Evolutionary conservation across 306 rosid species (phyloP).

Genomic region (Cotoneaster glaucophyllus): DNA sequence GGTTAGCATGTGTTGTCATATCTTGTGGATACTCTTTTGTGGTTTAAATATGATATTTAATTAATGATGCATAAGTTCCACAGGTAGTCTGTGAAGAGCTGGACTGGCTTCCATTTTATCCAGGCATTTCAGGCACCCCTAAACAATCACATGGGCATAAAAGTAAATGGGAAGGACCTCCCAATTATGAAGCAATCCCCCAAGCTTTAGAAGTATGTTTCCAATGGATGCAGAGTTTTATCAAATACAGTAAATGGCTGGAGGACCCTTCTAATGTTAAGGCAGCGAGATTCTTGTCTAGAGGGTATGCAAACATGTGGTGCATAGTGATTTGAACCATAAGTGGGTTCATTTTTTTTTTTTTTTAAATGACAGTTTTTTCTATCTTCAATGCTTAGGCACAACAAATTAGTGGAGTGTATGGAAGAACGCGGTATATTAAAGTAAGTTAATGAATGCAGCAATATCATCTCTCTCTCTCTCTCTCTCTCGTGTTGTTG

Average conservation of each 20-base stretch:
- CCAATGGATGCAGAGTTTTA: conserved; percentile 93
- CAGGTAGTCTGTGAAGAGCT: conserved; percentile 99
- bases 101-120: conserved; percentile 96
- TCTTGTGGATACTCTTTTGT: conserved; percentile 12
- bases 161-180: conserved; percentile 69
- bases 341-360: conserved; percentile 13
- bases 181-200: conserved; percentile 66
- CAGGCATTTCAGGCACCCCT: conserved; percentile 45
- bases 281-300: conserved; percentile 82
- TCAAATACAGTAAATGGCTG: conserved; percentile 87
- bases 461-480: conserved; percentile 7
- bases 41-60: conserved; percentile 21
- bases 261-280: conserved; percentile 87
- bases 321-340: conserved; percentile 16
- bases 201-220: conserved; percentile 79
- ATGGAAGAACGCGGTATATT: conserved; percentile 66
- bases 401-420: conserved; percentile 66
- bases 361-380: background rate
- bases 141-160: conserved; percentile 56
- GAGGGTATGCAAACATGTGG: conserved; percentile 62
- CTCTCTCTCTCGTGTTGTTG: background rate
- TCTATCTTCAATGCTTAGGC: conserved; percentile 46
- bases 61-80: conserved; percentile 24
- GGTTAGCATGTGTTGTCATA: conserved; percentile 49
- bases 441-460: conserved; percentile 51